Percentiles rank a stretch among this genome's conserved stretches.
These are phyloP conservation scores for Termitomyces heimii DNA, from an alignment of 768 basidiomycete species.

Conservation along the genomic window DNA sequence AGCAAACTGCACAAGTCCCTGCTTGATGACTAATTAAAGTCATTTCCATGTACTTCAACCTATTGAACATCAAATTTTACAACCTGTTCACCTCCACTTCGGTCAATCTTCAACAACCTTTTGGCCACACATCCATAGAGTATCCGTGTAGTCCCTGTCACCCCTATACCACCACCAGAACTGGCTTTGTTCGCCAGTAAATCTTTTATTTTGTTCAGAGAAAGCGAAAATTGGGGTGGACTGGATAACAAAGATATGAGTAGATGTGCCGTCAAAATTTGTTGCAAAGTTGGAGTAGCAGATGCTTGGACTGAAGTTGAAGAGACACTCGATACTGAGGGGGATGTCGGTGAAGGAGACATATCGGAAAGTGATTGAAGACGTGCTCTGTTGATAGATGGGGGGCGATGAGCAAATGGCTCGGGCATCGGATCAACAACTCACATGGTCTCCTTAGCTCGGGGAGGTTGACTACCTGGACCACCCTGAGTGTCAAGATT, in stretches of 20 bases:
- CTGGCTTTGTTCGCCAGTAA: slow-evolving; percentile 40
- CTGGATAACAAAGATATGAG: slow-evolving; percentile 52
- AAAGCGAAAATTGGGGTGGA: slow-evolving; percentile 48
- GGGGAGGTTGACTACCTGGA: slow-evolving; percentile 34
- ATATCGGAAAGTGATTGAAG: slow-evolving; percentile 50
- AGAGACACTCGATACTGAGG: slow-evolving; percentile 49
- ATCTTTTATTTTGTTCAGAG: slow-evolving; percentile 59
- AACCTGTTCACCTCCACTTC: slow-evolving; percentile 68
- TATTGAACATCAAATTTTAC: slow-evolving; percentile 61
- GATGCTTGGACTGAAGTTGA: slow-evolving; percentile 25
- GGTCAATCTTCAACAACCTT: slow-evolving; percentile 69
- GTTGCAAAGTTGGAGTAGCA: slow-evolving; percentile 51
- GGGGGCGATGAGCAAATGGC: slow-evolving; percentile 1
- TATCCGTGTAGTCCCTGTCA: slow-evolving; percentile 50
- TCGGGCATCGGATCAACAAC: slow-evolving; percentile 13
- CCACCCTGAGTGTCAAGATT: slow-evolving; percentile 27
- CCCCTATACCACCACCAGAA: slow-evolving; percentile 24
- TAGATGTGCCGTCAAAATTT: slow-evolving; percentile 65
- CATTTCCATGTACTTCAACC: background rate
- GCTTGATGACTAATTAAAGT: background rate
- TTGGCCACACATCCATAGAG: slow-evolving; percentile 81
- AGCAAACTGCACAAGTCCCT: background rate
- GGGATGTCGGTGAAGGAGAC: slow-evolving; percentile 48
- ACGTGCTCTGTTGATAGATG: slow-evolving; percentile 34
- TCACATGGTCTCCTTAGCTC: slow-evolving; percentile 59